Base-by-base conservation (phyloP, 805 yeast genomes). In the Wickerhamomyces ciferrii region DNA sequence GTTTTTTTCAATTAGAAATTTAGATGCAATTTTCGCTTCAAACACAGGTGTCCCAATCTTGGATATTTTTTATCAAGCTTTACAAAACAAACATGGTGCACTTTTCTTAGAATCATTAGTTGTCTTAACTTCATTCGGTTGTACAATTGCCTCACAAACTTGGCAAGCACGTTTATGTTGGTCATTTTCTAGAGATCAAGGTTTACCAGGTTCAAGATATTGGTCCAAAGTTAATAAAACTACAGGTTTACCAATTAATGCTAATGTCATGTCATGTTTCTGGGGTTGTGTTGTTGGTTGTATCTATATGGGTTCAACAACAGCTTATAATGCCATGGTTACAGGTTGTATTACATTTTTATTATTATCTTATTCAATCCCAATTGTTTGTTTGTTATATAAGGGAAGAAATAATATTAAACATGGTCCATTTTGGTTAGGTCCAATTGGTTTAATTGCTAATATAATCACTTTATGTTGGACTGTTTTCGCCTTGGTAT, bases 401-500 rank as follows among this genome's bases (percentile, higher is more conserved):
- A 71, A 63, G 53, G 83, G 80, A 27, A 72, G 83, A 68, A 66
- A 67, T 55, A 73, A 65, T 48, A 76, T 80, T 50, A 67, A 59
- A 50, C 82, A 72, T 58, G 89, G 89, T 38, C 87, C 85, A 34
- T 82, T 79, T 63, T 82, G 88, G 85, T 56, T 76, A 44, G 85
- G 86, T 5, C 67, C 69, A 45, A 42, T 78, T 46, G 88, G 88
- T 2, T 54, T 66, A 1, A 50, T 77, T 42, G 63, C 75, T 43
- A 81, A 83, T 57, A 54, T 71, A 21, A 75, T 83, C 2, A 66
- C 77, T 15, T 48, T 83, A 4, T 53, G 61, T 4, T 84, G 88
- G 86, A 71, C 87, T 0, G 42, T 73, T 0, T 84, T 84, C 55
- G 74, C 83, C 7, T 49, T 78, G 5, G 73, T 81, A 2, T 79